Conservation (phyloP, 2,329 filamentous ascomycete genomes). For the Verticillium albo-atrum region DNA sequence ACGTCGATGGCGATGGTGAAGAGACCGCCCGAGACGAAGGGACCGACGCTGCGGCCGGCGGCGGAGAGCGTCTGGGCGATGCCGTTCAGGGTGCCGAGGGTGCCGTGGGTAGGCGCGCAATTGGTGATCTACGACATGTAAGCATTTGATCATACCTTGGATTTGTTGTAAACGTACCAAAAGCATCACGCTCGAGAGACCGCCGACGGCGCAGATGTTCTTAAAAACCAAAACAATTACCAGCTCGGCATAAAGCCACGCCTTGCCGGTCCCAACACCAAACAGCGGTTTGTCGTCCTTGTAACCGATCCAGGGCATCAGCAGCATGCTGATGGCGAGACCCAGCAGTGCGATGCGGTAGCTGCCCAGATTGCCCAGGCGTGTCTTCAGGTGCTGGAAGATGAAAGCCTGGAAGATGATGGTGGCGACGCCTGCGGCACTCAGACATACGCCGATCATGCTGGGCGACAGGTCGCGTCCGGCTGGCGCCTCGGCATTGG, state of each 20-base stretch:
- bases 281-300: slow-evolving; percentile 52
- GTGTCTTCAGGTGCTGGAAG: slow-evolving; percentile 73
- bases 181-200: slow-evolving; percentile 82
- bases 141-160: not conserved
- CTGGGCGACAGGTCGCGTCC: slow-evolving; percentile 72
- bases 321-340: slow-evolving; percentile 74
- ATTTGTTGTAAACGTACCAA: slow-evolving; percentile 54
- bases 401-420: slow-evolving; percentile 87
- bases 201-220: slow-evolving; percentile 84
- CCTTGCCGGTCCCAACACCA: slow-evolving; percentile 56
- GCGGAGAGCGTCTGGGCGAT: slow-evolving; percentile 92
- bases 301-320: slow-evolving; percentile 90
- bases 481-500: slow-evolving; percentile 66
- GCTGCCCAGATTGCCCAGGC: slow-evolving; percentile 78
- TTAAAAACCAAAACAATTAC: slow-evolving; percentile 78
- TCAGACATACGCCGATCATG: slow-evolving; percentile 81
- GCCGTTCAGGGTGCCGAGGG: slow-evolving; percentile 86
- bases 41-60: slow-evolving; percentile 81
- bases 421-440: slow-evolving; percentile 77
- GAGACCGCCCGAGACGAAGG: slow-evolving; percentile 80
- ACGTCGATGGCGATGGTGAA: slow-evolving; percentile 76
- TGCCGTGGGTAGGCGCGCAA: slow-evolving; percentile 78
- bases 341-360: slow-evolving; percentile 77
- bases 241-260: slow-evolving; percentile 77
- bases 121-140: slow-evolving; percentile 73